A percentile compares a stretch with the other conserved stretches of the same genome.
Evolutionary conservation across 177 flowering plant genomes (phyloP).

Genomic region (Tripterygium wilfordii): DNA sequence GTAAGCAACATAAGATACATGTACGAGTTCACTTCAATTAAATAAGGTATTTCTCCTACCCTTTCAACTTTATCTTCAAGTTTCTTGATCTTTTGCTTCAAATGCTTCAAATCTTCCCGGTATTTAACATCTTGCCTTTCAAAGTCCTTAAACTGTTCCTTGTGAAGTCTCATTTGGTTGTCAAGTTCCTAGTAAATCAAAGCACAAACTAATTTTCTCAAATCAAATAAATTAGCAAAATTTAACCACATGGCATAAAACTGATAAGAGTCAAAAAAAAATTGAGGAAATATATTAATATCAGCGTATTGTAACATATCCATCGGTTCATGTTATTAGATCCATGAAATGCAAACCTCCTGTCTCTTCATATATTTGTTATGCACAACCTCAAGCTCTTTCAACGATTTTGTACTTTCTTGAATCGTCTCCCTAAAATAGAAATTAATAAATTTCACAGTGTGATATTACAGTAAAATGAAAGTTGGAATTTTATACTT

Average conservation of each 20-base stretch:
- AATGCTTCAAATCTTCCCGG: slow-evolving; percentile 80
- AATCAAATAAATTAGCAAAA: neutral
- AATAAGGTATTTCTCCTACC: slow-evolving; percentile 29
- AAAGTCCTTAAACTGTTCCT: slow-evolving; percentile 89
- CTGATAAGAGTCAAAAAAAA: neutral
- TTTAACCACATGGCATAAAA: neutral
- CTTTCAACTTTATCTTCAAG: slow-evolving; percentile 76
- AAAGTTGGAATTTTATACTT: too few species aligned
- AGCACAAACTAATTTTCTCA: neutral
- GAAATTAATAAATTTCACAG: neutral
- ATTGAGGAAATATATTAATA: too few species aligned
- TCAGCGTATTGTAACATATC: too few species aligned
- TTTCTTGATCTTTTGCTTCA: slow-evolving; percentile 81
- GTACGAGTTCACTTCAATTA: slow-evolving; percentile 1
- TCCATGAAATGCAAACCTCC: slow-evolving; percentile 47
- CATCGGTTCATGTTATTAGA: too few species aligned
- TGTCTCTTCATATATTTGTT: slow-evolving; percentile 59
- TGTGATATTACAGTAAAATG: too few species aligned
- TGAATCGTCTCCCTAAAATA: slow-evolving; percentile 62
- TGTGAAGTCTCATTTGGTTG: slow-evolving; percentile 43
- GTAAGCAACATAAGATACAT: slow-evolving; percentile 11
- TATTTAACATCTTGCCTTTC: slow-evolving; percentile 92
- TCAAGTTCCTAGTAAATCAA: slow-evolving; percentile 58
- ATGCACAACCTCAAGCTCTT: slow-evolving; percentile 80
- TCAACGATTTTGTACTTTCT: slow-evolving; percentile 47